Percentiles rank a stretch among this genome's conserved stretches.
Evolutionary conservation across 139 green algal species (phyloP).

Genomic region (Desmodesmus armatus): DNA sequence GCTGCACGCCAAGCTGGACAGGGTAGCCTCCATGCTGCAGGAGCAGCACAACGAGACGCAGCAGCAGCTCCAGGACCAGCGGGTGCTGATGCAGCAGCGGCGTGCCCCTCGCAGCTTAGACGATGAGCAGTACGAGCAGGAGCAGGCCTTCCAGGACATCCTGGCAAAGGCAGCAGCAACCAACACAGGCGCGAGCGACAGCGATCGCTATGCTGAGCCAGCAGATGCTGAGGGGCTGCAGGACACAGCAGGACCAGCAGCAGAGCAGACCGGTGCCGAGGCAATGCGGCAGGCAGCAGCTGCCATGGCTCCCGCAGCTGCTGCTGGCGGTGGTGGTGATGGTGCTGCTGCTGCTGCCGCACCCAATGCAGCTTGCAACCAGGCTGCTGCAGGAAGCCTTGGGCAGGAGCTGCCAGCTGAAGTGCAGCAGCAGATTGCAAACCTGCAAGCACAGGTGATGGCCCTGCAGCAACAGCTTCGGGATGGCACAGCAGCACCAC

Average conservation of each 20-base stretch:
- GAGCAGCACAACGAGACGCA: neutral
- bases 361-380: neutral
- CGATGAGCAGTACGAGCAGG: conserved; percentile 18
- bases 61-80: conserved; percentile 17
- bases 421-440: neutral
- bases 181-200: too few relatives aligned
- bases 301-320: too few relatives aligned
- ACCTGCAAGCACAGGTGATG: neutral
- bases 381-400: neutral
- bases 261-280: too few relatives aligned
- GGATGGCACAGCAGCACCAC: neutral
- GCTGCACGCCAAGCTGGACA: neutral
- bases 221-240: neutral
- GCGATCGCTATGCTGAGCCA: neutral
- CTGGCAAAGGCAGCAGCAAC: neutral
- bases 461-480: neutral
- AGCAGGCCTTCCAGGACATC: neutral
- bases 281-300: too few relatives aligned
- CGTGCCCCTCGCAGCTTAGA: neutral
- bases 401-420: neutral
- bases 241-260: too few relatives aligned
- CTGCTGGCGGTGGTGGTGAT: too few relatives aligned
- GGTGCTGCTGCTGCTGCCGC: too few relatives aligned
- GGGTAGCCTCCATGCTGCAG: too few relatives aligned
- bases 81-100: neutral